These are phyloP conservation scores for Coemansia sp. DNA, from an alignment of 192 early-diverging fungal species.

Conservation along the genomic window DNA sequence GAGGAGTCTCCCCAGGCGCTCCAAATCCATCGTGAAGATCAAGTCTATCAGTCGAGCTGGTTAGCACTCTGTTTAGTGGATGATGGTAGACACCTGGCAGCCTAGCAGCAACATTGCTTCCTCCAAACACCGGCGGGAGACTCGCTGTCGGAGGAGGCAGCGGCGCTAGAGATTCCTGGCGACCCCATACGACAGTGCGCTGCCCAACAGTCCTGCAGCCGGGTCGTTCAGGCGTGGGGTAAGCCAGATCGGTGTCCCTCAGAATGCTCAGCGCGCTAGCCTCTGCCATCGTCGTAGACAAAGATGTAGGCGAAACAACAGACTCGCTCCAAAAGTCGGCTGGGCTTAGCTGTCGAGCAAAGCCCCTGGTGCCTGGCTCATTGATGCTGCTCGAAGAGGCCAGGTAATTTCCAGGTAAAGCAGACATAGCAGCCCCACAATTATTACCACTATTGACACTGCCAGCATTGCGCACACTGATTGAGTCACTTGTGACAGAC, in stretches of 20 bases:
- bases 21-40: neutral
- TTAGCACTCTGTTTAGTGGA: neutral
- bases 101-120: neutral
- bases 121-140: neutral
- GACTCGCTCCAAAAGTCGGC: conserved; percentile 9
- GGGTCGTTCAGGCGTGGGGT: conserved; percentile 31
- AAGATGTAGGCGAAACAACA: conserved; percentile 4
- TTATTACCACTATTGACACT: no score
- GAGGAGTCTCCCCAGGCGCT: neutral
- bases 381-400: neutral
- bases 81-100: neutral
- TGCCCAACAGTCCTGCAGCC: neutral
- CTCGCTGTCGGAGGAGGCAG: conserved; percentile 2
- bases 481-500: conserved; percentile 5
- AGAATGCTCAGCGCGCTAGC: conserved; percentile 50
- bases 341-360: conserved; percentile 1
- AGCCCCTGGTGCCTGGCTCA: neutral
- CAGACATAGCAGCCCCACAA: no score
- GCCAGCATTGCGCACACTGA: conserved; percentile 4
- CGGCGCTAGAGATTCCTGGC: conserved; percentile 1
- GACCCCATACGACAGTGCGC: conserved; percentile 1
- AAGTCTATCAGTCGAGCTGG: neutral
- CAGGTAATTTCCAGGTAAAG: neutral
- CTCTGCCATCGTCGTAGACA: conserved; percentile 38
- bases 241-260: conserved; percentile 48